phyloP scores from a whole-genome alignment of 495 filamentous ascomycete genomes.

The Lasiosphaeria miniovina region DNA sequence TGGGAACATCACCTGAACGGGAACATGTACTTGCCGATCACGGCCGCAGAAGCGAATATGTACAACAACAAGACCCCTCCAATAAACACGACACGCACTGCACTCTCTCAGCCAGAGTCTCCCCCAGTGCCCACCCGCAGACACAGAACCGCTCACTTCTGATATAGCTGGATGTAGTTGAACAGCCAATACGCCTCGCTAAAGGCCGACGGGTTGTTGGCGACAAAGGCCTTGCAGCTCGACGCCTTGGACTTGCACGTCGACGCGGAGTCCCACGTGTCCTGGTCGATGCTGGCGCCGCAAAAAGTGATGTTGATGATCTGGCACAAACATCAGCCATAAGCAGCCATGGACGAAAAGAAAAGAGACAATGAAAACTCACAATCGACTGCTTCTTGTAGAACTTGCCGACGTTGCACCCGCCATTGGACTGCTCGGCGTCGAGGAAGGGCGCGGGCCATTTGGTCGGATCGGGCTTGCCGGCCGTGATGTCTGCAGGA shows the following conservation, averaged over 20 bases:
- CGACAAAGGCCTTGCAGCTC: slow-evolving; percentile 63
- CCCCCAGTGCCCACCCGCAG: too few species aligned
- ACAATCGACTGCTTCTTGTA: slow-evolving; percentile 70
- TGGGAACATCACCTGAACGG: too few species aligned
- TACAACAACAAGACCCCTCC: too few species aligned
- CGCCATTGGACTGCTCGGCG: slow-evolving; percentile 50
- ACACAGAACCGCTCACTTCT: background rate
- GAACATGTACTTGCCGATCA: too few species aligned
- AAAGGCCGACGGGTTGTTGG: slow-evolving; percentile 54
- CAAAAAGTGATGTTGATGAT: slow-evolving; percentile 80
- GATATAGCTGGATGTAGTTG: slow-evolving; percentile 60
- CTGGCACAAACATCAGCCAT: background rate
- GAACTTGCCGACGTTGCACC: slow-evolving; percentile 60
- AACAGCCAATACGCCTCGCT: slow-evolving; percentile 63
- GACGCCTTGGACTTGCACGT: slow-evolving; percentile 61
- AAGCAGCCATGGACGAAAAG: background rate
- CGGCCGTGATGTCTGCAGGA: slow-evolving; percentile 58
- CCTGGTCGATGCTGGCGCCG: slow-evolving; percentile 58
- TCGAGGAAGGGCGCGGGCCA: slow-evolving; percentile 64
- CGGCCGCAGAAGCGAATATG: too few species aligned
- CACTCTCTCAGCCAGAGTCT: too few species aligned
- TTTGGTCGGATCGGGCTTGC: slow-evolving; percentile 54
- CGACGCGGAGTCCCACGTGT: slow-evolving; percentile 50
- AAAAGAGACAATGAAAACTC: slow-evolving; percentile 13
- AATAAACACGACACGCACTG: too few species aligned